phyloP scores from a whole-genome alignment of 169 alveolate species.

The Eimeria necatrix region DNA sequence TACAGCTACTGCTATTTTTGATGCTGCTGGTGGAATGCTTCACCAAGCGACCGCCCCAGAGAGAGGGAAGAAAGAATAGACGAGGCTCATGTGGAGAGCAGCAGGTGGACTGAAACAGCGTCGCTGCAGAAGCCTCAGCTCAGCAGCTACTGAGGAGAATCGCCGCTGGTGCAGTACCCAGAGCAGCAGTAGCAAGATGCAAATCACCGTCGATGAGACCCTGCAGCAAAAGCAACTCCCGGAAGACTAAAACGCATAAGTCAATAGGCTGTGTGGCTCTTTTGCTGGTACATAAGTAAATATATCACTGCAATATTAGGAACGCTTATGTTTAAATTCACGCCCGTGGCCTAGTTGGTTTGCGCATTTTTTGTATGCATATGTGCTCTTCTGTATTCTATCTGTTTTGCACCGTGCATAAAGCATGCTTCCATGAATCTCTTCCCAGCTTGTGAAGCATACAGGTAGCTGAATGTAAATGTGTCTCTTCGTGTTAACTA shows the following conservation, averaged over 20 bases:
- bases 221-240: background rate
- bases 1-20: background rate
- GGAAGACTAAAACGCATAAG: no score
- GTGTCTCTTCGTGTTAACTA: no score
- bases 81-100: constrained; percentile 47
- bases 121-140: constrained; percentile 32
- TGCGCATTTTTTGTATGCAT: background rate
- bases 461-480: no score
- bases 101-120: constrained; percentile 71
- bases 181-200: constrained; percentile 57
- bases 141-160: constrained; percentile 38
- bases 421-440: no score
- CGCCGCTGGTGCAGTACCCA: constrained; percentile 68
- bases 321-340: background rate
- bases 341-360: background rate
- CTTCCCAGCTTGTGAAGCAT: no score
- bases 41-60: constrained; percentile 64
- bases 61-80: constrained; percentile 57
- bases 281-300: no score
- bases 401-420: background rate
- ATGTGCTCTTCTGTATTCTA: background rate
- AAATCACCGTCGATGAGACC: constrained; percentile 33
- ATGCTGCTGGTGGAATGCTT: background rate
- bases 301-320: no score
- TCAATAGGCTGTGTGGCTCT: no score